These are phyloP conservation scores for Termitomyces sp. DNA, from an alignment of 768 basidiomycete species.

Conservation along the genomic window DNA sequence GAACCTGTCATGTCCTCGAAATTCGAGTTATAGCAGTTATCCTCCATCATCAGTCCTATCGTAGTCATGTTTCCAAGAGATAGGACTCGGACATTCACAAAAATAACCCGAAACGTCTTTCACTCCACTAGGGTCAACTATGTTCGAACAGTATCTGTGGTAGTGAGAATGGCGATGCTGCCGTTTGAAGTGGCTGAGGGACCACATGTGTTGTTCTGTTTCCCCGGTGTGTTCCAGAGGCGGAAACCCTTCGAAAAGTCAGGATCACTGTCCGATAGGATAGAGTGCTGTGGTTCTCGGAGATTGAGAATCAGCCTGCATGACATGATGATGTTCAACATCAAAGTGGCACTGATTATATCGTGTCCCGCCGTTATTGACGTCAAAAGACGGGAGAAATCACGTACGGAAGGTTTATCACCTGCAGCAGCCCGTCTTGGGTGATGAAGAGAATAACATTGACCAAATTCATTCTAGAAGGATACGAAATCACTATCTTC, in stretches of 20 bases:
- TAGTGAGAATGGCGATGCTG: too few relatives aligned
- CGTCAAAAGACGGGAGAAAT: not conserved
- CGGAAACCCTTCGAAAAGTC: not conserved
- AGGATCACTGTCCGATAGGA: not conserved
- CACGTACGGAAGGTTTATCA: slow-evolving; percentile 17
- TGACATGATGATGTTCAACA: slow-evolving; percentile 19
- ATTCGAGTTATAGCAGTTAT: not conserved
- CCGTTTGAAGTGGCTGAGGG: not conserved
- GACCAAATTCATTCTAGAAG: slow-evolving; percentile 14
- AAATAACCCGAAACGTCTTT: too few relatives aligned
- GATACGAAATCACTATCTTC: not conserved
- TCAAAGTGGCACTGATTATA: slow-evolving; percentile 14
- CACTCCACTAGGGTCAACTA: not conserved
- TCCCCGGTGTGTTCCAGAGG: slow-evolving; percentile 4
- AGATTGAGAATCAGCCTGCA: slow-evolving; percentile 21
- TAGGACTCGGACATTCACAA: not conserved
- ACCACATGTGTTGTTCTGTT: not conserved
- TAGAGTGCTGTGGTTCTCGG: slow-evolving; percentile 6
- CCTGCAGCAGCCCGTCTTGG: slow-evolving; percentile 8
- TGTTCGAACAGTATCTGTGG: too few relatives aligned
- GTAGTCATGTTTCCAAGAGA: not conserved
- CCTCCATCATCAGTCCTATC: not conserved
- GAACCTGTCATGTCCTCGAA: not conserved
- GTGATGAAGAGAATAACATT: slow-evolving; percentile 19
- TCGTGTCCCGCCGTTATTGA: not conserved